These are phyloP conservation scores for Phaeosphaeriaceae sp. DNA, from an alignment of 2,329 filamentous ascomycete species.

Conservation along the genomic window DNA sequence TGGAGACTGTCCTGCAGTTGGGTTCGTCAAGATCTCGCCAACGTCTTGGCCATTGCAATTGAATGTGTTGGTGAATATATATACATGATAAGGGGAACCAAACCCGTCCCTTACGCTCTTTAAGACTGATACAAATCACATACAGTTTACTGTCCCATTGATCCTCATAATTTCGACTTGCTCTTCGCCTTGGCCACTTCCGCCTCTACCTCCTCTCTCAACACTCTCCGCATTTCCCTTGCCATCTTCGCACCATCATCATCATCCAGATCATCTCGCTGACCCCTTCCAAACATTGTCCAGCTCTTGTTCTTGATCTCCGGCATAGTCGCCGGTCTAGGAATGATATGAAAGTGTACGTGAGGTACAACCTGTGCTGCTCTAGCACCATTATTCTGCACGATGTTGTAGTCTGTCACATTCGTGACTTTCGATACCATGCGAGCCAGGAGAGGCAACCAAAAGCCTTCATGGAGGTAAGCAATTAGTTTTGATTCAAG, in stretches of 20 bases:
- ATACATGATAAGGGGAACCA: not conserved
- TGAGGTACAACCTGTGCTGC: conserved; percentile 94
- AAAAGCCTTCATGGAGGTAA: conserved; percentile 48
- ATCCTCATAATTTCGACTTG: not conserved
- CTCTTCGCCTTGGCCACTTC: conserved; percentile 19
- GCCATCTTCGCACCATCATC: conserved; percentile 73
- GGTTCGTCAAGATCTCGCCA: not conserved
- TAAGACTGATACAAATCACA: not conserved
- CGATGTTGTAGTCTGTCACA: conserved; percentile 89
- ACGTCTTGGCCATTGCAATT: not conserved
- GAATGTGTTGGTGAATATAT: not conserved
- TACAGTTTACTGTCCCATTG: not conserved
- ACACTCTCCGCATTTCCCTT: conserved; percentile 53
- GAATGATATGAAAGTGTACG: conserved; percentile 94
- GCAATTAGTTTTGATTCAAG: not conserved
- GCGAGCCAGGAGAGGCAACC: conserved; percentile 74
- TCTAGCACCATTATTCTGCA: conserved; percentile 90
- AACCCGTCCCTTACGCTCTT: not conserved
- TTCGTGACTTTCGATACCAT: conserved; percentile 75
- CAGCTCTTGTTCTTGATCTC: conserved; percentile 70
- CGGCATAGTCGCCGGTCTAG: conserved; percentile 67
- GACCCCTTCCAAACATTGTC: conserved; percentile 82
- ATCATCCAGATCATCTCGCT: conserved; percentile 77
- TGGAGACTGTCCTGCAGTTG: too few species aligned
- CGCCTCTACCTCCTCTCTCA: conserved; percentile 47